phyloP scores from a whole-genome alignment of 1,139 yeast genomes.

The Pichia sp. region DNA sequence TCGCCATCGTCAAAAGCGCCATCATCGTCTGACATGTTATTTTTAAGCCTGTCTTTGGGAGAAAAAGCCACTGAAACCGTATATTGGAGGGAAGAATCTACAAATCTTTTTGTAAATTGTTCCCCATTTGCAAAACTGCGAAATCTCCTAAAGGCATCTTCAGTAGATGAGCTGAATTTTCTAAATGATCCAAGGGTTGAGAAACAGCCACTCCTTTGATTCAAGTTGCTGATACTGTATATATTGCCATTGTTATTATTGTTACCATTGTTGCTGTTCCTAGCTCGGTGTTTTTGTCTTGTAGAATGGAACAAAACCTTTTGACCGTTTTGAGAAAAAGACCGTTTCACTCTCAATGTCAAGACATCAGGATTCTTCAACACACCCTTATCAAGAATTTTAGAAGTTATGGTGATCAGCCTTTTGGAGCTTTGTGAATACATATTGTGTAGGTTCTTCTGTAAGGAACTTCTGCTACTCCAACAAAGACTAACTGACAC shows the following conservation, averaged over 20 bases:
- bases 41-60: conserved; percentile 54
- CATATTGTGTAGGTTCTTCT: conserved; percentile 5
- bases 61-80: conserved; percentile 66
- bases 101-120: conserved; percentile 26
- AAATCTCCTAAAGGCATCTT: conserved; percentile 27
- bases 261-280: conserved; percentile 1
- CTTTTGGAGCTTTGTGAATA: conserved; percentile 14
- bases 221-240: not conserved
- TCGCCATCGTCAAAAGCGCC: conserved; percentile 27
- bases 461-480: not conserved
- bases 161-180: conserved; percentile 16
- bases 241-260: not conserved
- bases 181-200: conserved; percentile 12
- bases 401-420: conserved; percentile 12
- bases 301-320: conserved; percentile 15
- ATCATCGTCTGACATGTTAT: conserved; percentile 21
- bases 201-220: conserved; percentile 5
- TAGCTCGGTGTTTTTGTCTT: conserved; percentile 16
- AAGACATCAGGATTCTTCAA: not conserved
- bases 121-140: conserved; percentile 29
- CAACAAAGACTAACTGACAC: not conserved
- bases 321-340: conserved; percentile 8
- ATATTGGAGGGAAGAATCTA: conserved; percentile 39
- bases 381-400: conserved; percentile 7
- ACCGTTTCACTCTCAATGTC: conserved; percentile 10